Evolutionary conservation across 2,329 filamentous ascomycete species (phyloP), one percentile per base, ranked within the genome.

Genomic region (Nothophoma quercina): DNA sequence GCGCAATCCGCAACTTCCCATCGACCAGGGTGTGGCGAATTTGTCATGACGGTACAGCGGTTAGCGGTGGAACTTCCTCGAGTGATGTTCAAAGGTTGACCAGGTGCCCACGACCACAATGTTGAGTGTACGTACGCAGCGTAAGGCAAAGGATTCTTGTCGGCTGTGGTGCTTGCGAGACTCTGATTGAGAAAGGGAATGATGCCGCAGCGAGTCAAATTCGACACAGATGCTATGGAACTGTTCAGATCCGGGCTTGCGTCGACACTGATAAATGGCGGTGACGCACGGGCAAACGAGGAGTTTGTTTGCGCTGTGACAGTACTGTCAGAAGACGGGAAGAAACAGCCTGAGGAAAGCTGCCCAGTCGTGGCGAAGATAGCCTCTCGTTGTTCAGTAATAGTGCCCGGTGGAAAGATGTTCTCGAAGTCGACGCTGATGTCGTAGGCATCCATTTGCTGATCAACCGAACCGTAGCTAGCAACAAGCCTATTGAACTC

Each of bases 1-100:
- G 71, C 75, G 70, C 87, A 89, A 64, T 86, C 79, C 10, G 77
- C 72, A 5, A 83, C 80, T 41, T 78, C 75, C 86, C 86, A 89
- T 50, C 77, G 81, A n/a, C 84, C 84, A 2, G 69, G 50, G 1
- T 77, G 73, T 1, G 77, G 74, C 7, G 73, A 58, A 19, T 64
- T 55, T 55, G 82, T 78, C 58, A 85, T 76, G 6, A 81, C 75
- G 10, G 85, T 84, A 66, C 87, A 89, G 45, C 84, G 82, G 68
- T 63, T 65, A 6, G 38, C 43, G 9, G 66, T 65, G 10, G 65
- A 52, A 25, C 73, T 62, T 7, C 32, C 40, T 5, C 65, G 58
- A 3, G 77, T 77, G 28, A 70, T 71, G 52, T 83, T 84, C 25
- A 69, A 63, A 1, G 86, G 86, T 67, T 88, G 78, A 9, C 78